Evolutionary conservation across 1,139 yeast genomes (phyloP).

Genomic region (Hanseniaspora sp.): DNA sequence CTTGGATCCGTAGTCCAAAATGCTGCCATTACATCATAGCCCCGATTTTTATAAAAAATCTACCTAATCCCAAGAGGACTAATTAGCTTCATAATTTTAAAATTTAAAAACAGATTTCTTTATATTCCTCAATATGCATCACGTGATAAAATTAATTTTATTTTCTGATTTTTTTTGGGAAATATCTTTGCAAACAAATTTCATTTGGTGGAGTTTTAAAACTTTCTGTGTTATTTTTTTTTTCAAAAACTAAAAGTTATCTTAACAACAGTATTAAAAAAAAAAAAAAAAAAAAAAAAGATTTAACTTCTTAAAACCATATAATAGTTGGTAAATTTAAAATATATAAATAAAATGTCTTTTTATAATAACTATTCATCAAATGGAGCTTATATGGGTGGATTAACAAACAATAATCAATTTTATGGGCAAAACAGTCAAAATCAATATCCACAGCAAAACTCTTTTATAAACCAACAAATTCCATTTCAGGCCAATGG

Average conservation of each 20-base stretch:
- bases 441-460: not conserved
- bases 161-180: not conserved
- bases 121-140: not conserved
- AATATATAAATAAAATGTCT: conserved; percentile 1
- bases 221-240: not conserved
- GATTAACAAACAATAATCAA: not conserved
- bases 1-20: conserved; percentile 16
- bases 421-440: not conserved
- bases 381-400: not conserved
- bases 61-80: conserved; percentile 5
- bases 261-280: not conserved
- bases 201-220: not conserved
- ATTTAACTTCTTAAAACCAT: no score
- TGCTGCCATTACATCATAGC: conserved; percentile 16
- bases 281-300: no score
- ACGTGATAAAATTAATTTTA: not conserved
- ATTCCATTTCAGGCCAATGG: not conserved
- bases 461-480: not conserved
- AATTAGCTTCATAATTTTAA: conserved; percentile 6
- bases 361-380: conserved; percentile 7
- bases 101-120: not conserved
- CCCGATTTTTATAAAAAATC: conserved; percentile 10
- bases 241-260: not conserved
- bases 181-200: no score
- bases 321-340: not conserved